Evolutionary conservation across 2,329 filamentous ascomycete species (phyloP), one percentile per base, ranked within the genome.

Genomic region (Diplocarpon mali): DNA sequence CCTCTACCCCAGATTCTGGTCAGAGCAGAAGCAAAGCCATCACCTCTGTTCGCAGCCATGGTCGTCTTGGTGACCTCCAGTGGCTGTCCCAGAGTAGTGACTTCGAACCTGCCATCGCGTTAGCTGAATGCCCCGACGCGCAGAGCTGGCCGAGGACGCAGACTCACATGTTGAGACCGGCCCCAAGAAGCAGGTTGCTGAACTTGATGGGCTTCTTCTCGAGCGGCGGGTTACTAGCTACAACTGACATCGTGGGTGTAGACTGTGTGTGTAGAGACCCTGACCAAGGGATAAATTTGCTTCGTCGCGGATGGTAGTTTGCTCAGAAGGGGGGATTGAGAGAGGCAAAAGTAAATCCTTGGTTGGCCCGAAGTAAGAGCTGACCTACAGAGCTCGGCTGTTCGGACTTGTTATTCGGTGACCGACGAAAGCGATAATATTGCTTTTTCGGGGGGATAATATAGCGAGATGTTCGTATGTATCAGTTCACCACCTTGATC

Each of bases 151-250:
- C 1, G 16, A 24, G 36, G 20, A 24, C 30, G 30, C 30, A 12
- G 20, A 47, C 51, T 43, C 50, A 58, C 54, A 62, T 52, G 48
- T 62, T 62, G 45, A 62, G 52, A 30, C 58, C 54, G 42, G 60
- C 60, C 47, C 61, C 60, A 48, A 63, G 79, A 62, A 98, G 74
- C 77, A 98, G 69, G 73, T 98, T 98, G 74, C 88, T 95, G 77
- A 96, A 96, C 80, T 95, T 96, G 78, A 98, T 78, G 57, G 92
- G 92, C 80, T 96, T 96, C 85, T 96, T 96, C 83, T 95, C 89
- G 67, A 65, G 70, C 68, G 65, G 67, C 56, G 68, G 66, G 58
- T 73, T 68, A 60, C 74, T 65, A 60, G 69, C 65, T 61, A 71
- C 69, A 63, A 74, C 69, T 67, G 78, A 78, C 78, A 84, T 82